These are phyloP conservation scores for Isoetes taiwanensis DNA, from an alignment of 75 land plant species.

Conservation along the genomic window DNA sequence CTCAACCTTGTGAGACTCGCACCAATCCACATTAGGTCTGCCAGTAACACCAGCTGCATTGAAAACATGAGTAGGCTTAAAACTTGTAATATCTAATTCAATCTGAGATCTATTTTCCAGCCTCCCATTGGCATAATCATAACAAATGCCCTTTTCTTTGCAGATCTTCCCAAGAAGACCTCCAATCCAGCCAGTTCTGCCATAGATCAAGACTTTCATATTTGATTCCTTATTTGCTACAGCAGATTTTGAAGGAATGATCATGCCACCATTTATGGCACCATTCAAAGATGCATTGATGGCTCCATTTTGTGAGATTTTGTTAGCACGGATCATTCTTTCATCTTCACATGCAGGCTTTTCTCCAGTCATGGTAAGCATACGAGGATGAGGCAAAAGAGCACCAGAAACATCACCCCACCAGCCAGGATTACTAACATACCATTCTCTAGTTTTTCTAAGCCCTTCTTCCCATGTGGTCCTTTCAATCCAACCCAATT, in stretches of 20 bases:
- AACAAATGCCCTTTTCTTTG: slow-evolving; percentile 33
- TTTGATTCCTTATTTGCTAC: too few species aligned
- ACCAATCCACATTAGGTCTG: slow-evolving; percentile 56
- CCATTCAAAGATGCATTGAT: background rate
- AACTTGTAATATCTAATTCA: slow-evolving; percentile 23
- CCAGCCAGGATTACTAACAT: slow-evolving; percentile 40
- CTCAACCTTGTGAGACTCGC: slow-evolving; percentile 50
- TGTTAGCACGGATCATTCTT: too few species aligned
- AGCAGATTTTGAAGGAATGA: background rate
- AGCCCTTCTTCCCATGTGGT: slow-evolving; percentile 57
- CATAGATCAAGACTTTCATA: slow-evolving; percentile 31
- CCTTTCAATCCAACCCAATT: slow-evolving; percentile 50
- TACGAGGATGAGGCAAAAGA: slow-evolving; percentile 50
- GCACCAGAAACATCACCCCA: slow-evolving; percentile 78
- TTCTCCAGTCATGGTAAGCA: slow-evolving; percentile 43
- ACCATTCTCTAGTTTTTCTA: slow-evolving; percentile 59
- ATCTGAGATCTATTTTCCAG: slow-evolving; percentile 35
- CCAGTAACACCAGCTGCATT: slow-evolving; percentile 61
- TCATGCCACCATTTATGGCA: background rate
- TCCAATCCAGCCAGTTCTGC: slow-evolving; percentile 47
- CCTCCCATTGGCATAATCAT: slow-evolving; percentile 39
- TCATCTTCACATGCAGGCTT: slow-evolving; percentile 20
- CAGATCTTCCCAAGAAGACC: slow-evolving; percentile 44
- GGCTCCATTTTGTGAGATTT: background rate
- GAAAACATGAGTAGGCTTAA: slow-evolving; percentile 52